Conservation (phyloP, 1,284 basidiomycete genomes). For the Neonothopanus nambi region DNA sequence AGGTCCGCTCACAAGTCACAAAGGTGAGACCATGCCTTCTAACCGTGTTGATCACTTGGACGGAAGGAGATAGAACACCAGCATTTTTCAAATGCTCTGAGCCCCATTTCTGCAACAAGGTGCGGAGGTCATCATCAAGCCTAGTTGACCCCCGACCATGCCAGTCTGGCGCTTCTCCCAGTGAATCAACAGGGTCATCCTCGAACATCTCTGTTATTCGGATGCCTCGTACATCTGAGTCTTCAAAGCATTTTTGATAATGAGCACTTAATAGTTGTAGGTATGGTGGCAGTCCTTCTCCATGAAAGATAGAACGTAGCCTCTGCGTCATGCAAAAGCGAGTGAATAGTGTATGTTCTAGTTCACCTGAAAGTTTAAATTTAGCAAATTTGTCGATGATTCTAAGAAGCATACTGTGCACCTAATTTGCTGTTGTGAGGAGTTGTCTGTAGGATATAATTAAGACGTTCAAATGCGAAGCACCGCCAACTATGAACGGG, state of each 20-base stretch:
- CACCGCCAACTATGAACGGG: constrained; percentile 37
- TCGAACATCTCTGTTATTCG: constrained; percentile 17
- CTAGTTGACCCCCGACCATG: neutral
- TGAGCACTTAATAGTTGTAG: constrained; percentile 9
- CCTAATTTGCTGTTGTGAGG: constrained; percentile 33
- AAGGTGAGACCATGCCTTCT: neutral
- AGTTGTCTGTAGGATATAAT: constrained; percentile 31
- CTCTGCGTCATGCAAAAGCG: constrained; percentile 26
- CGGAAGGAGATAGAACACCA: neutral
- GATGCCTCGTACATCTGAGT: constrained; percentile 21
- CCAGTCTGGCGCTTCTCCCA: neutral
- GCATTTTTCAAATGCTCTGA: neutral
- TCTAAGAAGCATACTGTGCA: constrained; percentile 15
- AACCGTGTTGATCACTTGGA: neutral
- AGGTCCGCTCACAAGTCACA: neutral
- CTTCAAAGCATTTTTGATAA: constrained; percentile 14
- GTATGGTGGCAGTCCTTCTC: constrained; percentile 7
- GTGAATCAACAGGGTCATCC: neutral
- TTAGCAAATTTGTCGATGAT: neutral
- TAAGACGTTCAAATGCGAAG: constrained; percentile 37
- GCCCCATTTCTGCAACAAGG: neutral
- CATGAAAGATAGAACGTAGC: constrained; percentile 18
- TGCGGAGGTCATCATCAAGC: neutral
- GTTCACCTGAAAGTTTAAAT: constrained; percentile 22
- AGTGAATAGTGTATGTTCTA: constrained; percentile 29